Evolutionary conservation across 1,139 yeast species (phyloP).

Genomic region (Suhomyces taliae): DNA sequence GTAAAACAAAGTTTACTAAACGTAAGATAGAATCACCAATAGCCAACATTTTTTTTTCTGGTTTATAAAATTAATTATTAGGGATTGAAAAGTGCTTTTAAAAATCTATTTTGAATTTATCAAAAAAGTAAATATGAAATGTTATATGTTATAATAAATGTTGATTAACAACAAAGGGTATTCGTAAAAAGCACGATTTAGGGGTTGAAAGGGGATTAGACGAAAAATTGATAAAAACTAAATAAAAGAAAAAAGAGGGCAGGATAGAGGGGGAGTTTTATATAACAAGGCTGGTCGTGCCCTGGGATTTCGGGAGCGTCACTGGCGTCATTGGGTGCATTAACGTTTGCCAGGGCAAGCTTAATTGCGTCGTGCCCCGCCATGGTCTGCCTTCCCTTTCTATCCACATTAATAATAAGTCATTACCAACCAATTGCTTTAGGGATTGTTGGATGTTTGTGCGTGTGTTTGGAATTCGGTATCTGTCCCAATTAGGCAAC

Average conservation of each 20-base stretch:
- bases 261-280: conserved; percentile 2
- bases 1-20: conserved; percentile 68
- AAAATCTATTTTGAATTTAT: background rate
- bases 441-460: conserved; percentile 9
- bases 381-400: conserved; percentile 5
- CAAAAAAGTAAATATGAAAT: background rate
- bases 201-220: background rate
- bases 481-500: conserved; percentile 14
- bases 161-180: background rate
- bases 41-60: conserved; percentile 45
- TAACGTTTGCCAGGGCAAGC: conserved; percentile 1
- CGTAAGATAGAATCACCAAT: conserved; percentile 78
- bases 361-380: conserved; percentile 1
- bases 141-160: background rate
- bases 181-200: background rate
- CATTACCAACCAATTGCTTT: conserved; percentile 7
- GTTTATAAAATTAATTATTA: background rate
- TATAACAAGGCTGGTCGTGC: conserved; percentile 6
- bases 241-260: background rate
- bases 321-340: conserved; percentile 5
- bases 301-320: conserved; percentile 1
- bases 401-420: conserved; percentile 8
- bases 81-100: background rate
- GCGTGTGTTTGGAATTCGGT: conserved; percentile 6
- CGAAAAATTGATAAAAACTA: background rate